These are phyloP conservation scores for Colletotrichum graminicola DNA, from an alignment of 2,329 filamentous ascomycete species.

Conservation along the genomic window DNA sequence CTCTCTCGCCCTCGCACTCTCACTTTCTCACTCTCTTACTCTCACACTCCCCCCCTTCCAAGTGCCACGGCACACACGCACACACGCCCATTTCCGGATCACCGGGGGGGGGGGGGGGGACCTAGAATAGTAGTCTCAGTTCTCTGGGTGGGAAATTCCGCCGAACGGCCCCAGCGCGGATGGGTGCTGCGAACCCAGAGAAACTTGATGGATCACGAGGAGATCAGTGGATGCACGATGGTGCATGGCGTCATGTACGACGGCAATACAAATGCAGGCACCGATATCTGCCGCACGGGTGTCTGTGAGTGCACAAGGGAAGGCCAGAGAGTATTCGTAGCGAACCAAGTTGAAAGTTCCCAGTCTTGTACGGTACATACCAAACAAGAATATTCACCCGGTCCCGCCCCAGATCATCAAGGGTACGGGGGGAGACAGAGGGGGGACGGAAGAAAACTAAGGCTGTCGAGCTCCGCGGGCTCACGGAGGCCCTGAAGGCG, in stretches of 20 bases:
- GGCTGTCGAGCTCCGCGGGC: background rate
- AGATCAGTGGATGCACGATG: conserved; percentile 25
- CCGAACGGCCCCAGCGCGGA: background rate
- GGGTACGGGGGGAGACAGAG: background rate
- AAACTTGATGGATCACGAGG: conserved; percentile 11
- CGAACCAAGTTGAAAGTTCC: no score
- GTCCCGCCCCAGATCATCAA: background rate
- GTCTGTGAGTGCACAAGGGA: conserved; percentile 16
- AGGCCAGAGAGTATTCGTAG: conserved; percentile 1
- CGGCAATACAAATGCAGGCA: conserved; percentile 34
- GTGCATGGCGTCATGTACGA: conserved; percentile 39
- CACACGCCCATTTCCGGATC: background rate
- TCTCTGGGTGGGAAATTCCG: conserved; percentile 9
- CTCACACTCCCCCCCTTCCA: background rate
- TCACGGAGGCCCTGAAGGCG: background rate
- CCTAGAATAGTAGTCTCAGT: background rate
- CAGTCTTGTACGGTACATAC: no score
- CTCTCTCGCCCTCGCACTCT: no score
- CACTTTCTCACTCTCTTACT: no score
- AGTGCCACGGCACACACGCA: conserved; percentile 24
- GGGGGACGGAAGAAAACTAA: conserved; percentile 3
- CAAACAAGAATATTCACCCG: no score
- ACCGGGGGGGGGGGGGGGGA: background rate
- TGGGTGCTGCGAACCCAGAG: conserved; percentile 1
- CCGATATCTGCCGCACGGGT: conserved; percentile 23